Percentiles rank a stretch among this genome's conserved stretches.
Evolutionary conservation across 306 rosid genomes (phyloP).

Genomic region (Lablab purpureus): DNA sequence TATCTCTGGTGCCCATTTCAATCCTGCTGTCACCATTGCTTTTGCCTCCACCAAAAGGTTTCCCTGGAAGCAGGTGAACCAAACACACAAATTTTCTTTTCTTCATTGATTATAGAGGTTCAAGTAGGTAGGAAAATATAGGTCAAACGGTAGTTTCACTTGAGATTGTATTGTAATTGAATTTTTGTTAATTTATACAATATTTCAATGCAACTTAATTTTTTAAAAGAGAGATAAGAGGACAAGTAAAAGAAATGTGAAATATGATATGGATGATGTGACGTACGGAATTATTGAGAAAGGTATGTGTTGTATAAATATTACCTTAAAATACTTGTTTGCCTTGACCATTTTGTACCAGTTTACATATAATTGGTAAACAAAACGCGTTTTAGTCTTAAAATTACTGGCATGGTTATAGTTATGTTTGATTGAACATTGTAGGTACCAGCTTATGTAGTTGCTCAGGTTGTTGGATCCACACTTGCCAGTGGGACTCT

Average conservation of each 20-base stretch:
- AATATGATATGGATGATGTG: neutral
- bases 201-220: neutral
- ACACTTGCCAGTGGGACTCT: constrained; percentile 85
- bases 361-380: constrained; percentile 23
- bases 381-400: neutral
- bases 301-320: neutral
- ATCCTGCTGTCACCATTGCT: constrained; percentile 91
- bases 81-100: constrained; percentile 10
- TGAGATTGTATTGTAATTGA: neutral
- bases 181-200: neutral
- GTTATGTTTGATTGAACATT: neutral
- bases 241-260: neutral
- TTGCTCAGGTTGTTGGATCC: constrained; percentile 77
- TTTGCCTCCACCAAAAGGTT: constrained; percentile 72
- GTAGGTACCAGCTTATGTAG: constrained; percentile 75
- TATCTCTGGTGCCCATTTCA: constrained; percentile 93
- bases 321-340: neutral
- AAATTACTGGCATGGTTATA: neutral
- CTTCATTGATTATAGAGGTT: neutral
- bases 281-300: neutral
- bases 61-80: constrained; percentile 76
- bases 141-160: constrained; percentile 33
- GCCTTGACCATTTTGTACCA: neutral
- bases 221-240: neutral
- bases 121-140: constrained; percentile 30